Evolutionary conservation across 352 stramenopile genomes (phyloP).

Genomic region (Phytophthora multivora): DNA sequence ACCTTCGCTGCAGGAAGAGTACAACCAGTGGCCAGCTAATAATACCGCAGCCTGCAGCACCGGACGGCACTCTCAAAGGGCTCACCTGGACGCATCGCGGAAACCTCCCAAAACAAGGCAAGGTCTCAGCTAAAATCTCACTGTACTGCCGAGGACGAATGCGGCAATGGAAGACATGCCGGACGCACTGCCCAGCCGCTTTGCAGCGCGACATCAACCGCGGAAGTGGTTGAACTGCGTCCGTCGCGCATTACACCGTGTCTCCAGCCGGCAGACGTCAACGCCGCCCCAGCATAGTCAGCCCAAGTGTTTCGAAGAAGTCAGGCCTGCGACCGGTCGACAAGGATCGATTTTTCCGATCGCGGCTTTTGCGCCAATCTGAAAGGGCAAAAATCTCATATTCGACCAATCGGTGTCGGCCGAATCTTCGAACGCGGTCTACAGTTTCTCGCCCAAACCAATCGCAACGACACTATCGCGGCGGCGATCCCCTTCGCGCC

Average conservation of each 20-base stretch:
- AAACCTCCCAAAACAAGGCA: not conserved
- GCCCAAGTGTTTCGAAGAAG: not conserved
- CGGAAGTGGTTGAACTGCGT: constrained; percentile 11
- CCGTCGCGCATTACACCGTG: not conserved
- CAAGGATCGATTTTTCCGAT: constrained; percentile 12
- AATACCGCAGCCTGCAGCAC: not conserved
- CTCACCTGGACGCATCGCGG: not conserved
- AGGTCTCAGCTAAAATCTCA: not conserved
- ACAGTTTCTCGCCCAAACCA: constrained; percentile 9
- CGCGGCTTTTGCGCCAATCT: constrained; percentile 24
- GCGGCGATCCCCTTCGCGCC: constrained; percentile 12
- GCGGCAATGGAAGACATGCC: not conserved
- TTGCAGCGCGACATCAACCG: constrained; percentile 1
- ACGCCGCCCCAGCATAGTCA: not conserved
- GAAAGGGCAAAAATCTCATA: constrained; percentile 4
- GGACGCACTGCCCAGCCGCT: not conserved
- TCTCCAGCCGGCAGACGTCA: constrained; percentile 7
- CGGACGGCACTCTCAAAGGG: not conserved
- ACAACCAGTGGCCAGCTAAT: too few relatives aligned
- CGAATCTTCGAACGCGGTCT: constrained; percentile 17
- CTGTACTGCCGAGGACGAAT: not conserved
- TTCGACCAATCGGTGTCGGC: not conserved
- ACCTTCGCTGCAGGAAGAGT: too few relatives aligned
- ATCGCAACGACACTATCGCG: constrained; percentile 1
- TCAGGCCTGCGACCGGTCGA: constrained; percentile 12